Evolutionary conservation across 2,329 filamentous ascomycete genomes (phyloP).

Genomic region (Alternaria sp.): DNA sequence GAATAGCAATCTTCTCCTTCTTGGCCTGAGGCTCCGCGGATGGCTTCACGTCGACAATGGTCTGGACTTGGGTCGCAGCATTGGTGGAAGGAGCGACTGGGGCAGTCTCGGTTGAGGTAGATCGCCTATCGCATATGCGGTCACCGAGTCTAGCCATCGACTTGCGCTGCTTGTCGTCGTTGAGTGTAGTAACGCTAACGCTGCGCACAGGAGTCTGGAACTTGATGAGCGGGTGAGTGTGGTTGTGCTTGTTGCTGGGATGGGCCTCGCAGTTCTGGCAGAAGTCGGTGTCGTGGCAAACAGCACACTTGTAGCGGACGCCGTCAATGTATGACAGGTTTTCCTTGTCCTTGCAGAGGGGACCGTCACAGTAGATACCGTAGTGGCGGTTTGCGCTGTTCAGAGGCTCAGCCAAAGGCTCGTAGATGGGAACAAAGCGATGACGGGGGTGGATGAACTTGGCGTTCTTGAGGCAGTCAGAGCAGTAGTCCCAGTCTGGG

Average conservation of each 20-base stretch:
- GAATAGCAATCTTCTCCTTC: constrained; percentile 52
- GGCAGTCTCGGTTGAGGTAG: constrained; percentile 61
- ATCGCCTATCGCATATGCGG: constrained; percentile 49
- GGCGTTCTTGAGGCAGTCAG: constrained; percentile 72
- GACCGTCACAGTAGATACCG: constrained; percentile 94
- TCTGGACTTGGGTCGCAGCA: constrained; percentile 70
- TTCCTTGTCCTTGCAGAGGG: constrained; percentile 73
- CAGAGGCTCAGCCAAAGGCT: constrained; percentile 64
- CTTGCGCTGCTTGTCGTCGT: constrained; percentile 74
- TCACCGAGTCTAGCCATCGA: constrained; percentile 77
- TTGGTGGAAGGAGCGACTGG: constrained; percentile 57
- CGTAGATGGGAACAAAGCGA: constrained; percentile 87
- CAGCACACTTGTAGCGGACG: constrained; percentile 93
- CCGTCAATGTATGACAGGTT: constrained; percentile 73
- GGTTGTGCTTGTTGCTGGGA: constrained; percentile 85
- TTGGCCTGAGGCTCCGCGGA: constrained; percentile 52
- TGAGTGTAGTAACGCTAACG: constrained; percentile 83
- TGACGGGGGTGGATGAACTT: constrained; percentile 77
- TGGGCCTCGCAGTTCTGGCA: constrained; percentile 92
- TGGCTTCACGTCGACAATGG: constrained; percentile 65
- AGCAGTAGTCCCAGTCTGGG: constrained; percentile 97
- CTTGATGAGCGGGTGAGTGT: constrained; percentile 95
- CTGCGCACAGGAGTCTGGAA: constrained; percentile 92
- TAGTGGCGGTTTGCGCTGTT: constrained; percentile 66
- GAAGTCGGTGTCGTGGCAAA: constrained; percentile 94